Evolutionary conservation across 371 early-diverging fungal genomes (phyloP).

Genomic region (Mortierella sp.): DNA sequence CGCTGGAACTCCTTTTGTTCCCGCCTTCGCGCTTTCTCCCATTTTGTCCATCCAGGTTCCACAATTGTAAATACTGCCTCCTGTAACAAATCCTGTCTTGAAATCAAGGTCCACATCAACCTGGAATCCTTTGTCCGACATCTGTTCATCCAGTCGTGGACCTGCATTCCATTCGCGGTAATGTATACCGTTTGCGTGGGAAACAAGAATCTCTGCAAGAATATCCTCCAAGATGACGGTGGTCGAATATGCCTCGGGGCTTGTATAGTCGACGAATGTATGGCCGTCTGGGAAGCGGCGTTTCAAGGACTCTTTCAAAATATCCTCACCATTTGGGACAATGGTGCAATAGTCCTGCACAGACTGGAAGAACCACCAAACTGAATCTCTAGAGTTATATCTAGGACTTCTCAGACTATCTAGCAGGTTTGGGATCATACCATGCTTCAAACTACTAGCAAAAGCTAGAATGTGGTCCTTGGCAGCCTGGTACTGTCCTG

Average conservation of each 20-base stretch:
- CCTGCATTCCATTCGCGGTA: slow-evolving; percentile 98
- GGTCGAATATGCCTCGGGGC: slow-evolving; percentile 70
- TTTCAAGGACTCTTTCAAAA: slow-evolving; percentile 78
- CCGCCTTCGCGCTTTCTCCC: slow-evolving; percentile 95
- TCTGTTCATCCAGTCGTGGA: slow-evolving; percentile 86
- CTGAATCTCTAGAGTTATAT: slow-evolving; percentile 97
- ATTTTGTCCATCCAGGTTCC: slow-evolving; percentile 99
- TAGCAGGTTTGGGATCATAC: slow-evolving; percentile 95
- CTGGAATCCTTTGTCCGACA: slow-evolving; percentile 92
- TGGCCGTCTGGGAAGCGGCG: slow-evolving; percentile 89
- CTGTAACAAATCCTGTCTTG: slow-evolving; percentile 84
- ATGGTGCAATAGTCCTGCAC: slow-evolving; percentile 88
- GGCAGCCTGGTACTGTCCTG: slow-evolving; percentile 88
- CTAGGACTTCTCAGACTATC: slow-evolving; percentile 89
- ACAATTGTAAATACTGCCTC: slow-evolving; percentile 95
- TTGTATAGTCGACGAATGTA: slow-evolving; percentile 75
- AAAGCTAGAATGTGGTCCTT: slow-evolving; percentile 89
- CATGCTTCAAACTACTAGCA: slow-evolving; percentile 90
- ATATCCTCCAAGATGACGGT: slow-evolving; percentile 82
- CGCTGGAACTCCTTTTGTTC: slow-evolving; percentile 91
- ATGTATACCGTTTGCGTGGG: slow-evolving; percentile 92
- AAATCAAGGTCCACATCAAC: slow-evolving; percentile 79
- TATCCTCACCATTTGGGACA: slow-evolving; percentile 80
- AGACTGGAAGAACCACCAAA: slow-evolving; percentile 95
- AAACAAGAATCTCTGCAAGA: slow-evolving; percentile 91